Evolutionary conservation across 1,284 basidiomycete species (phyloP), one percentile per base, ranked within the genome.

Genomic region (Cystobasidium pallidum): DNA sequence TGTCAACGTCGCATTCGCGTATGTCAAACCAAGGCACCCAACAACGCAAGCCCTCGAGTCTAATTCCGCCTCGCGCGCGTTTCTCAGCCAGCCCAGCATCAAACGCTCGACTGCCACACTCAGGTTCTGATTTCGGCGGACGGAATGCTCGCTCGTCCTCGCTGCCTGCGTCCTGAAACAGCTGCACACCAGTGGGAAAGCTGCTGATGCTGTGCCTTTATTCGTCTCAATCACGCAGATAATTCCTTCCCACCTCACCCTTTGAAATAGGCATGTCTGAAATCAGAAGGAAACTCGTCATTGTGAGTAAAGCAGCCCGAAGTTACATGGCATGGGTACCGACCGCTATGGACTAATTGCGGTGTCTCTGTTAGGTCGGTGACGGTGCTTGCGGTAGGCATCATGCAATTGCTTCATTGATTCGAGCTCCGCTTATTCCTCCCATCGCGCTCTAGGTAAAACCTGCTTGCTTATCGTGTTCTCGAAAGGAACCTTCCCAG

Each of bases 401-500:
- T 17, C 62, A 2, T 26, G 2, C 24, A 43, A 10, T 13, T 52
- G 4, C 26, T 36, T 39, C 45, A n/a, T 57, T 21, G 54, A n/a
- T 19, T 10, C 63, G 4, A 21, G 36, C 41, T 21, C 32, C 17
- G 19, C 64, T 54, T 17, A 66, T 26, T 45, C 26, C 11, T 30
- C 47, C 26, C n/a, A n/a, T 26, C 15, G 30, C 28, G 24, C 24
- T 36, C 28, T 51, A 76, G 86, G 86, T 77, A 92, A 94, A 85
- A 95, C 93, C 55, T 94, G 86, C 79, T 76, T 94, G 75, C 86
- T 93, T 76, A 93, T 93, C 78, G 92, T 94, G 58, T 99, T 98
- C 81, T 93, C 94, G 13, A 92, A 97, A 84, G 95, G 96, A 80
- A 88, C 94, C 58, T 99, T 99, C 82, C 95, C 96, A 62, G 94